Conservation (phyloP, 768 basidiomycete species). For the Hygrocybe punicea region DNA sequence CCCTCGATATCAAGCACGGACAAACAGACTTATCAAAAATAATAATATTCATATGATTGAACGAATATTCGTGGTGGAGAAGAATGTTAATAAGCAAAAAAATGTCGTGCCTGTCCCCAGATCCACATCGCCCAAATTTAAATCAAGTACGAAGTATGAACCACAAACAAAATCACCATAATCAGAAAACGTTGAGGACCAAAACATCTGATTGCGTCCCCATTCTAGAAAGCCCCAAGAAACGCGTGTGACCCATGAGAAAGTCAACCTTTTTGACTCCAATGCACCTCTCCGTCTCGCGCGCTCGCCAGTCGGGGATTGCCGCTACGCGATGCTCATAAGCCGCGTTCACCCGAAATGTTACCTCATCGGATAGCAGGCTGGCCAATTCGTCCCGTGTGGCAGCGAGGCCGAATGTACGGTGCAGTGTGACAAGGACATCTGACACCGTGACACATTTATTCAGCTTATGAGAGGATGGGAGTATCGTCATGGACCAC, state of each 20-base stretch:
- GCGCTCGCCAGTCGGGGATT: conserved; percentile 22
- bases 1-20: neutral
- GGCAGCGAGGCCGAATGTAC: conserved; percentile 36
- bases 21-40: neutral
- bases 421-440: conserved; percentile 42
- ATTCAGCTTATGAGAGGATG: conserved; percentile 16
- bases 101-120: no score
- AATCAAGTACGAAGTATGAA: no score
- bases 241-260: conserved; percentile 34
- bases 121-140: no score
- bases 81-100: no score
- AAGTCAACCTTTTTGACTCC: conserved; percentile 49
- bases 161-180: no score
- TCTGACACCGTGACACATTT: conserved; percentile 34
- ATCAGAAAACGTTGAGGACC: conserved; percentile 19
- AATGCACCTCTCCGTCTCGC: conserved; percentile 33
- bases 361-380: conserved; percentile 22
- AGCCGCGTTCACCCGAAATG: conserved; percentile 30
- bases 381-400: conserved; percentile 33
- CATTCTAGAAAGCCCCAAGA: conserved; percentile 38
- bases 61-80: no score
- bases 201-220: conserved; percentile 31
- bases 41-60: neutral
- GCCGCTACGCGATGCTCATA: conserved; percentile 34
- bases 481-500: conserved; percentile 19